Evolutionary conservation across 2,329 filamentous ascomycete genomes (phyloP).

Genomic region (Venturiaceae sp.): DNA sequence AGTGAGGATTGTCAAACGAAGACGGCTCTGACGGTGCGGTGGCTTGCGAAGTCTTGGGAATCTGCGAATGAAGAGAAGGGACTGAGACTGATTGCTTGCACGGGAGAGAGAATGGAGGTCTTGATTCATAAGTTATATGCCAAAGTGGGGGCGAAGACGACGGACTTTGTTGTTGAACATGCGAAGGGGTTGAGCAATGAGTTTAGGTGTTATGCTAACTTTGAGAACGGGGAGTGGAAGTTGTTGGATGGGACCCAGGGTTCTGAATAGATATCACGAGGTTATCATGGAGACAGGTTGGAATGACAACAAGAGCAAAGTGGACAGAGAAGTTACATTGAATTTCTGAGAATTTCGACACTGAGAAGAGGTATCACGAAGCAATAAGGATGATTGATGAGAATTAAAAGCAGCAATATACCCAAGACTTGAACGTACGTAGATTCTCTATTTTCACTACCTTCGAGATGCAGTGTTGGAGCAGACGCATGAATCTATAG

Average conservation of each 20-base stretch:
- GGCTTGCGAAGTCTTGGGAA: constrained; percentile 49
- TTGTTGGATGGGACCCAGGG: not conserved
- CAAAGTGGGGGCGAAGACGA: constrained; percentile 51
- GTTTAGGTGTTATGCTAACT: constrained; percentile 73
- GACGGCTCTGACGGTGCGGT: constrained; percentile 66
- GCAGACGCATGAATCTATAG: no score
- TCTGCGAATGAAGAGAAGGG: constrained; percentile 10
- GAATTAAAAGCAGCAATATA: not conserved
- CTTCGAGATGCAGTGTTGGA: no score
- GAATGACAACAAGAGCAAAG: no score
- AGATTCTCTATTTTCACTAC: no score
- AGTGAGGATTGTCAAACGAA: constrained; percentile 76
- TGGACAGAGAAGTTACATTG: no score
- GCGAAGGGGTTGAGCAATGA: constrained; percentile 69
- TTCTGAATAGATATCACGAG: no score
- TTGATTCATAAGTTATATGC: constrained; percentile 59
- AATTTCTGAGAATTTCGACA: no score
- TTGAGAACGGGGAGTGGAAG: constrained; percentile 42
- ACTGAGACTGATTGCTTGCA: constrained; percentile 54
- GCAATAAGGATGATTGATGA: not conserved
- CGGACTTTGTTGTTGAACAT: constrained; percentile 60
- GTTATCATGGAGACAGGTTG: no score
- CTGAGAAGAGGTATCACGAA: not conserved
- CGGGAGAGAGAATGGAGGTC: constrained; percentile 64
- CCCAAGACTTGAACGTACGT: not conserved